Conservation (phyloP, 2,329 filamentous ascomycete genomes). For the Fusarium sambucinum region DNA sequence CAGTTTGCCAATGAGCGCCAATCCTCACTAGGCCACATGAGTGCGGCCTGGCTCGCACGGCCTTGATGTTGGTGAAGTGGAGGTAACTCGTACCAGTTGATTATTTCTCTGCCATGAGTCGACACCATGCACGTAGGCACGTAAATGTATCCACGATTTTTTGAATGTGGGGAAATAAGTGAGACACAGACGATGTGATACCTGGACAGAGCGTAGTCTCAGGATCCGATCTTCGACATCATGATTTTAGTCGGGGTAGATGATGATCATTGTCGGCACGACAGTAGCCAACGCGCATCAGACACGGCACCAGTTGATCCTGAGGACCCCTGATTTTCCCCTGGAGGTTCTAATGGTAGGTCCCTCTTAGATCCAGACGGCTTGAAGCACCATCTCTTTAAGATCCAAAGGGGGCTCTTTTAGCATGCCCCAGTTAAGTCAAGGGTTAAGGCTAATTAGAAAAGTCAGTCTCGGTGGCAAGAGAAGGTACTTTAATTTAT, state of each 20-base stretch:
- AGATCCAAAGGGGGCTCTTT: too few relatives aligned
- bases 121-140: constrained; percentile 13
- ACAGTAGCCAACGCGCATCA: constrained; percentile 44
- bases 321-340: constrained; percentile 33
- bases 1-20: constrained; percentile 23
- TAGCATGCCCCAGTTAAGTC: too few relatives aligned
- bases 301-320: constrained; percentile 40
- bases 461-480: too few relatives aligned
- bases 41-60: constrained; percentile 39
- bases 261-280: constrained; percentile 34
- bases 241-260: constrained; percentile 10
- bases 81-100: constrained; percentile 32
- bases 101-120: constrained; percentile 29
- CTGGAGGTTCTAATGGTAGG: constrained; percentile 26
- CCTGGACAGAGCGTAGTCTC: constrained; percentile 2
- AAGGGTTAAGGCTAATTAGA: too few relatives aligned
- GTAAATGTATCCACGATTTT: constrained; percentile 18
- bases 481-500: too few relatives aligned
- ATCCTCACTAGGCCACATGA: constrained; percentile 28
- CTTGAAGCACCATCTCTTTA: constrained; percentile 6
- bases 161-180: constrained; percentile 21
- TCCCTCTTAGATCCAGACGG: constrained; percentile 17
- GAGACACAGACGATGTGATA: constrained; percentile 23
- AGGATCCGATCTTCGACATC: constrained; percentile 9
- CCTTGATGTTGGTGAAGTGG: constrained; percentile 19